Base-by-base conservation (phyloP, 106 monocot species). In the Dendrobium huoshanense region DNA sequence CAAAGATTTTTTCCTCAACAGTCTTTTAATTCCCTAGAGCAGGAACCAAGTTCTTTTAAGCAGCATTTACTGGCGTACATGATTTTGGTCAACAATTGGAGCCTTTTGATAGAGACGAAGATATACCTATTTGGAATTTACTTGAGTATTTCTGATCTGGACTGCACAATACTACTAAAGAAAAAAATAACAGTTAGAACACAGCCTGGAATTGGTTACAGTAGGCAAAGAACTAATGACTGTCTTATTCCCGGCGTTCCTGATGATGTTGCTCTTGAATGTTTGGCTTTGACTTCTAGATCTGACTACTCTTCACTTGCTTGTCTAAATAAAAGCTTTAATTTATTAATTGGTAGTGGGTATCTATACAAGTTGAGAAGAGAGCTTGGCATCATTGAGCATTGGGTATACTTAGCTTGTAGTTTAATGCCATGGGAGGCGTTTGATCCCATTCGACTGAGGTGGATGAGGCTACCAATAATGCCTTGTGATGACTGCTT, bases 401-500 rank as follows among this genome's bases (percentile, higher is more conserved):
- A 92, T 61, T 92, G 91, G 90, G 89, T 95, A 18, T 95, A 89
- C 73, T 31, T 95, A 48, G 86, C 92, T 7, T 92, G 90, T 65
- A 92, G 85, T 40, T 70, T 85, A 75, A 92, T 92, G 90, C 92
- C 89, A 25, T 95, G 95, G 95, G 90, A 87, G 78, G 90, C 92
- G 55, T 95, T 91, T 81, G 92, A 92, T 84, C 95, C 95, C 41
- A 75, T 49, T 24, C 79, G 82, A 20, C 82, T 78, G 45, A 80
- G 87, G 44, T 92, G 95, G 95, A 92, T 90, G 90, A 83, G 87
- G 75, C 86, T 95, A 24, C 95, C 92, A 31, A 83, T 78, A 31
- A 91, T 95, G 87, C 95, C 95, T 4, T 92, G 92, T 42, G 95
- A 95, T 73, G 90, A 89, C 5, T 95, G 95, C 83, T 95, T 95